phyloP scores from a whole-genome alignment of 169 alveolate genomes.

The Cryptosporidium xiaoi region DNA sequence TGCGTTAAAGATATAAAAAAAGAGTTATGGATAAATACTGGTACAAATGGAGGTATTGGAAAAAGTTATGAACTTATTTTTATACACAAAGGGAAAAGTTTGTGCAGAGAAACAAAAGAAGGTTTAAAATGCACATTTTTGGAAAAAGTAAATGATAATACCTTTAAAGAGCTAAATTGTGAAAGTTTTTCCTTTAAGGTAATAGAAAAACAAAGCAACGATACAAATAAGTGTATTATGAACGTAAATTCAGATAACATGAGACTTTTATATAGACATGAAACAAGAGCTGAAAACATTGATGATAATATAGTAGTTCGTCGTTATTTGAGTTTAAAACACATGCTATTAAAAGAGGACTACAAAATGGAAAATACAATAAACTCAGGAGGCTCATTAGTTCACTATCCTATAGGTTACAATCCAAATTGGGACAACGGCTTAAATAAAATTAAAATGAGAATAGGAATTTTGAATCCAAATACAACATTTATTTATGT shows the following conservation, averaged over 20 bases:
- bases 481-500: conserved; percentile 6
- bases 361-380: background rate
- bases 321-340: background rate
- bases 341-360: background rate
- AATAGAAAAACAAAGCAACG: background rate
- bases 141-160: background rate
- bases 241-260: background rate
- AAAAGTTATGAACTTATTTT: too few species aligned
- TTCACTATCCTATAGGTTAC: conserved; percentile 36
- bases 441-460: background rate
- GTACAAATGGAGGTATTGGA: too few species aligned
- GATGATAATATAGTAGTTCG: background rate
- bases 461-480: background rate
- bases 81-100: background rate
- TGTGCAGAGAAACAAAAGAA: background rate
- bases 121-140: background rate
- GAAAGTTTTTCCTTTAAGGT: background rate
- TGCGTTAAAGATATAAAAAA: background rate
- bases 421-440: conserved; percentile 55
- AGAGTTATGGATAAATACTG: too few species aligned
- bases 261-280: background rate
- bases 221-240: background rate
- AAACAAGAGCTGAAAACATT: background rate
- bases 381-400: background rate
- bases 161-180: background rate